Percentiles rank a stretch among this genome's conserved stretches.
phyloP scores from a whole-genome alignment of 164 flowering plant genomes.

The Santalum album region DNA sequence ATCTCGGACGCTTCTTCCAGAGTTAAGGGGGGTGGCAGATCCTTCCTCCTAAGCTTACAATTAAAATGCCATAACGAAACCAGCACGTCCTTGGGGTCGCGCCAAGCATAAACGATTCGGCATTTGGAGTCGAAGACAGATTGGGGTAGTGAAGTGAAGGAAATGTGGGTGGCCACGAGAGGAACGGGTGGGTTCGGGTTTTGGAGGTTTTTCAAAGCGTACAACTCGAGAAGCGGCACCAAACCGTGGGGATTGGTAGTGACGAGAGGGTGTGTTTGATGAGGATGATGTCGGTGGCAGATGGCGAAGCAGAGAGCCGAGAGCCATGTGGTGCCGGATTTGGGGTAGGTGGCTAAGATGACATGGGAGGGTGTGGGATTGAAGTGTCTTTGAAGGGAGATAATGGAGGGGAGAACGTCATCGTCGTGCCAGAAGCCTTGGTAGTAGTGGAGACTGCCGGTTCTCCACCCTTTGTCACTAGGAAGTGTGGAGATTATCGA shows the following conservation, averaged over 20 bases:
- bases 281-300: neutral
- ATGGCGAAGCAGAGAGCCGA: conserved; percentile 10
- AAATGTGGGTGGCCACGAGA: conserved; percentile 13
- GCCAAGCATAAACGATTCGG: conserved; percentile 10
- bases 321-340: conserved; percentile 16
- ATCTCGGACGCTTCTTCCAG: conserved; percentile 16
- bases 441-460: too few species aligned
- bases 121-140: conserved; percentile 1
- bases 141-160: conserved; percentile 8
- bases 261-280: conserved; percentile 9
- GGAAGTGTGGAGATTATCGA: too few species aligned
- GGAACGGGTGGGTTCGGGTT: neutral
- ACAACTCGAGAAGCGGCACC: conserved; percentile 12
- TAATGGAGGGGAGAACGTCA: too few species aligned
- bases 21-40: neutral
- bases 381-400: conserved; percentile 2
- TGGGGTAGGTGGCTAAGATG: conserved; percentile 5
- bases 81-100: conserved; percentile 17
- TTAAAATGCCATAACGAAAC: conserved; percentile 17
- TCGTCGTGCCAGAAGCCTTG: too few species aligned
- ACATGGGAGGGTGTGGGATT: neutral
- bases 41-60: neutral
- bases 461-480: too few species aligned
- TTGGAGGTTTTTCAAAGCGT: neutral
- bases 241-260: conserved; percentile 13